Evolutionary conservation across 2,329 filamentous ascomycete genomes (phyloP).

Genomic region (Pseudogymnoascus sp.): DNA sequence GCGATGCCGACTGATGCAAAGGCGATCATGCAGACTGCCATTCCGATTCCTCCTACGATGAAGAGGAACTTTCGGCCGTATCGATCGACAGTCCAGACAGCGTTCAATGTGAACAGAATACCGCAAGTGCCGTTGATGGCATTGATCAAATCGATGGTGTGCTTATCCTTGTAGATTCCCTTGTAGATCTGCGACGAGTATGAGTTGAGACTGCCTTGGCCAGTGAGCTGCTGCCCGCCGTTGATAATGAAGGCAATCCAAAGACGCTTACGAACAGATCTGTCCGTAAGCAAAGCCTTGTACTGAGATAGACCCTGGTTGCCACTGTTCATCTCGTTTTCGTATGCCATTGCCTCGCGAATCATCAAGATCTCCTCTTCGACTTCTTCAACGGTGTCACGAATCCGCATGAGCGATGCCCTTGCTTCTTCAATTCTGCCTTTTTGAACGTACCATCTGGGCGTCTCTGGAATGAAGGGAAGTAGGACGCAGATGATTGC

Average conservation of each 20-base stretch:
- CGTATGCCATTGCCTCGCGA: slow-evolving; percentile 61
- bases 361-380: slow-evolving; percentile 59
- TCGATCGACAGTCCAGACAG: slow-evolving; percentile 64
- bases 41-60: slow-evolving; percentile 59
- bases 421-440: slow-evolving; percentile 52
- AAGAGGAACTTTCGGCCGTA: slow-evolving; percentile 64
- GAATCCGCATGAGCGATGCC: slow-evolving; percentile 48
- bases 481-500: slow-evolving; percentile 52
- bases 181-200: slow-evolving; percentile 70
- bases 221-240: slow-evolving; percentile 62
- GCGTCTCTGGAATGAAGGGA: slow-evolving; percentile 60
- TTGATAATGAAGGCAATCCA: slow-evolving; percentile 59
- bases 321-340: slow-evolving; percentile 58
- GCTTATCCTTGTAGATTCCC: slow-evolving; percentile 52
- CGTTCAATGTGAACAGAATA: slow-evolving; percentile 65
- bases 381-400: slow-evolving; percentile 56
- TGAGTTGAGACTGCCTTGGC: slow-evolving; percentile 63
- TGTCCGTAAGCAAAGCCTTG: slow-evolving; percentile 58
- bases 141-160: slow-evolving; percentile 64
- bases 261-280: slow-evolving; percentile 58
- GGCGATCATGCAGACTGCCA: slow-evolving; percentile 63
- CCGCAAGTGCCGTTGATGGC: slow-evolving; percentile 65
- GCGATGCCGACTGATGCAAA: slow-evolving; percentile 49
- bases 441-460: slow-evolving; percentile 61
- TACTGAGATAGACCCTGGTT: slow-evolving; percentile 61